Percentiles rank a stretch among this genome's conserved stretches.
Evolutionary conservation across 2,329 filamentous ascomycete species (phyloP).

Genomic region (Botryotinia globosa): DNA sequence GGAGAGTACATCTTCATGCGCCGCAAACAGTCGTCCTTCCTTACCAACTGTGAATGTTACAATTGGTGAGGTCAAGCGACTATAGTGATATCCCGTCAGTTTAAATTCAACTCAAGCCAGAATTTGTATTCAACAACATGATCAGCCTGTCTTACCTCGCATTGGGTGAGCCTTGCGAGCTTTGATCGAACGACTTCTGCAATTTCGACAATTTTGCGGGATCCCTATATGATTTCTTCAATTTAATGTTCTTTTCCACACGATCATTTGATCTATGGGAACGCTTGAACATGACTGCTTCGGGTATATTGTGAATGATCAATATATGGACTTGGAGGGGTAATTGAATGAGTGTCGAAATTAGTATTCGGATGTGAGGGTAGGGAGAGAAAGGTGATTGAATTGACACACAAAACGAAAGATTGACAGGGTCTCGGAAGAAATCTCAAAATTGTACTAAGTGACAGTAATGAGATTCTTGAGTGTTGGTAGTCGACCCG

Average conservation of each 20-base stretch:
- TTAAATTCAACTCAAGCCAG: background rate
- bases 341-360: slow-evolving; percentile 39
- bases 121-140: slow-evolving; percentile 14
- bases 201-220: slow-evolving; percentile 78
- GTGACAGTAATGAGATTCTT: slow-evolving; percentile 40
- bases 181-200: slow-evolving; percentile 73
- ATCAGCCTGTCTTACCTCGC: slow-evolving; percentile 43
- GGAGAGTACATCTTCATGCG: slow-evolving; percentile 87
- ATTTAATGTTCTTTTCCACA: slow-evolving; percentile 82
- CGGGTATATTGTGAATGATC: slow-evolving; percentile 27
- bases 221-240: slow-evolving; percentile 76
- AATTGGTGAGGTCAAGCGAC: slow-evolving; percentile 61
- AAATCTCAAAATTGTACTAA: slow-evolving; percentile 39
- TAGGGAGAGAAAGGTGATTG: background rate
- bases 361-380: slow-evolving; percentile 32
- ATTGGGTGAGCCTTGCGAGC: slow-evolving; percentile 49
- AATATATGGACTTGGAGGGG: slow-evolving; percentile 30
- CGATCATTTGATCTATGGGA: slow-evolving; percentile 82
- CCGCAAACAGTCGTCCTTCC: slow-evolving; percentile 88
- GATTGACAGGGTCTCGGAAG: slow-evolving; percentile 42
- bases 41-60: slow-evolving; percentile 80
- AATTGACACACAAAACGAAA: slow-evolving; percentile 39
- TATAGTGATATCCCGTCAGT: slow-evolving; percentile 27
- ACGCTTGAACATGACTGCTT: slow-evolving; percentile 80
- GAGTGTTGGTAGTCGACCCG: slow-evolving; percentile 38